Evolutionary conservation across 257 asterid species (phyloP), one percentile per base, ranked within the genome.

Genomic region (Plantago elongata): DNA sequence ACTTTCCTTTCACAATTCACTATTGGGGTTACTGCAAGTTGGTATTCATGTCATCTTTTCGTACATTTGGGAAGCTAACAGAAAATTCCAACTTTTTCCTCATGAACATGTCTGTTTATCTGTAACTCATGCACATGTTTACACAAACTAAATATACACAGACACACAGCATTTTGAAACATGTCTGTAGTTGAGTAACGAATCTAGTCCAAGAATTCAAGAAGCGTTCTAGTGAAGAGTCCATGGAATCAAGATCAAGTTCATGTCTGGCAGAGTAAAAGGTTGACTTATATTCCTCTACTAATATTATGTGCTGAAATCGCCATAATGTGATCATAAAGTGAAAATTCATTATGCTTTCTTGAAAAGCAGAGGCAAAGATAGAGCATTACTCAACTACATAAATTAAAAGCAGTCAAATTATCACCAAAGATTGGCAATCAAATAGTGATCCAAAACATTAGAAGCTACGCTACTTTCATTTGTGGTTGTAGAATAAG

Each of bases 401-500:
- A n/a, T 9, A 52, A 52, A 17, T 9, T 9, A 52, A 52, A 52
- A 22, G 15, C 17, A 22, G 58, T 52, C 58, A 18, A 51, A 15
- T 50, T 13, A 72, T 68, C 66, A 61, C n/a, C 8, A 9, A 61
- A 54, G 50, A 22, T 29, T 40, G 61, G 62, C 67, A 57, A n/a
- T n/a, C n/a, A n/a, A 51, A 54, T 18, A 9, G 51, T 51, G 54
- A 63, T 52, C 54, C 68, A 34, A 57, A 57, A 46, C 15, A 12
- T 34, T 1, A 34, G 8, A 7, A 45, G 13, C 45, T 17, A 65
- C 37, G 49, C 16, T 3, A 30, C 44, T 62, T 68, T 65, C 11
- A 37, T 50, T 60, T 42, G 64, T 68, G 57, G 65, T 16, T 43
- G 47, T 49, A 63, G 66, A 74, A 78, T 68, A 46, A 55, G 70